Conservation (phyloP, 2,329 filamentous ascomycete genomes). For the Thyridium curvatum region DNA sequence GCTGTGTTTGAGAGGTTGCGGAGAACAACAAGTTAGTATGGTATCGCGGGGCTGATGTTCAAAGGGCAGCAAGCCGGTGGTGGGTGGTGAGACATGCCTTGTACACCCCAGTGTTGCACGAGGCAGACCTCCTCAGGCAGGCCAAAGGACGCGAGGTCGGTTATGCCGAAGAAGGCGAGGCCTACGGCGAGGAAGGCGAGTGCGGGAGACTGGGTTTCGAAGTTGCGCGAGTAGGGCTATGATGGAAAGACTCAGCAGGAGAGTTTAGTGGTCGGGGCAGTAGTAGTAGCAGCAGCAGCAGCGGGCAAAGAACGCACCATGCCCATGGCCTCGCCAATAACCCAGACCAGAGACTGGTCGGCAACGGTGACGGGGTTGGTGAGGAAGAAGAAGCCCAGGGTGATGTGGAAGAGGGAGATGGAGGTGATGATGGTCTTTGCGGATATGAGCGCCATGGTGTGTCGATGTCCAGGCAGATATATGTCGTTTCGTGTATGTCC, state of each 20-base stretch:
- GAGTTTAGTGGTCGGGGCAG: slow-evolving; percentile 1
- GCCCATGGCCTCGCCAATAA: slow-evolving; percentile 78
- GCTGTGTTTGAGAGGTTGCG: slow-evolving; percentile 32
- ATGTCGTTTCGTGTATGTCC: background rate
- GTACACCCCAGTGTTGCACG: slow-evolving; percentile 59
- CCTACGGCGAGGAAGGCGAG: slow-evolving; percentile 68
- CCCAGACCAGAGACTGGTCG: slow-evolving; percentile 73
- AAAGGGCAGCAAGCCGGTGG: slow-evolving; percentile 45
- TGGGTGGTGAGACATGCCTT: slow-evolving; percentile 55
- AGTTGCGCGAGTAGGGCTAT: slow-evolving; percentile 59
- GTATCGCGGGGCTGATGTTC: slow-evolving; percentile 14
- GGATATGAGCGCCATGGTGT: slow-evolving; percentile 75
- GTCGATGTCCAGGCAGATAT: background rate
- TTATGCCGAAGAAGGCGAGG: slow-evolving; percentile 53
- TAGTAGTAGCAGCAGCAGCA: slow-evolving; percentile 3
- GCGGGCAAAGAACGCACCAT: slow-evolving; percentile 49
- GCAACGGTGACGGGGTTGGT: slow-evolving; percentile 65
- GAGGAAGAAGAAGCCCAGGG: slow-evolving; percentile 77
- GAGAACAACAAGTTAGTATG: slow-evolving; percentile 2
- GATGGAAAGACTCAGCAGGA: background rate
- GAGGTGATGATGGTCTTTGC: slow-evolving; percentile 75
- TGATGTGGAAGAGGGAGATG: slow-evolving; percentile 78
- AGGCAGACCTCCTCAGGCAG: slow-evolving; percentile 61
- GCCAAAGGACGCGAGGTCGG: slow-evolving; percentile 60
- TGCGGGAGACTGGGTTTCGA: slow-evolving; percentile 63